Evolutionary conservation across 2,329 filamentous ascomycete species (phyloP).

Genomic region (Hymenoscyphus repandus): DNA sequence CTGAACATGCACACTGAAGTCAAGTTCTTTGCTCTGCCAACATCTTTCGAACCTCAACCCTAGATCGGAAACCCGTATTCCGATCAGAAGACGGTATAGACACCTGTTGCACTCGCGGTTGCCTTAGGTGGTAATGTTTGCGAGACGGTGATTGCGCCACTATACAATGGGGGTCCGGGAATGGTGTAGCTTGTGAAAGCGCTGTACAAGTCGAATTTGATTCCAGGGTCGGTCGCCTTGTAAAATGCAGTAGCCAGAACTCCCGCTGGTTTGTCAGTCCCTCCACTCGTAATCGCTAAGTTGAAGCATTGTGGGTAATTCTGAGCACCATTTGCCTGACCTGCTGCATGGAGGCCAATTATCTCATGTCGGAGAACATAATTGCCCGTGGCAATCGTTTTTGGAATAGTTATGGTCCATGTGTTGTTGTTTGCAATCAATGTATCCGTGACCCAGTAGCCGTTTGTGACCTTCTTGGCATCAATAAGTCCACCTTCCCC

Average conservation of each 20-base stretch:
- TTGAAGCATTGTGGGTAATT: conserved; percentile 47
- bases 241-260: conserved; percentile 37
- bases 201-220: conserved; percentile 36
- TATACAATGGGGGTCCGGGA: conserved; percentile 33
- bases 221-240: conserved; percentile 37
- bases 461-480: conserved; percentile 25
- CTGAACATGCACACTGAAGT: too few species aligned
- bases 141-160: conserved; percentile 13
- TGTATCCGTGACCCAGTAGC: conserved; percentile 40
- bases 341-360: conserved; percentile 27
- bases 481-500: conserved; percentile 34
- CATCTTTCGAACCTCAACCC: too few species aligned
- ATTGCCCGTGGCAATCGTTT: conserved; percentile 38
- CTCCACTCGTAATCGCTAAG: conserved; percentile 40
- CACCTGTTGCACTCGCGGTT: conserved; percentile 17
- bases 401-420: conserved; percentile 44
- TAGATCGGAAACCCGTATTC: too few species aligned
- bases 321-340: conserved; percentile 40
- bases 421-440: conserved; percentile 49
- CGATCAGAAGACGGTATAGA: conserved; percentile 11
- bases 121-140: conserved; percentile 20
- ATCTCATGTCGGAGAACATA: conserved; percentile 48
- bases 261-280: conserved; percentile 35
- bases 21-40: too few species aligned
- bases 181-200: conserved; percentile 30